Conservation (phyloP, 345 rosid genomes). For the Populus alba region DNA sequence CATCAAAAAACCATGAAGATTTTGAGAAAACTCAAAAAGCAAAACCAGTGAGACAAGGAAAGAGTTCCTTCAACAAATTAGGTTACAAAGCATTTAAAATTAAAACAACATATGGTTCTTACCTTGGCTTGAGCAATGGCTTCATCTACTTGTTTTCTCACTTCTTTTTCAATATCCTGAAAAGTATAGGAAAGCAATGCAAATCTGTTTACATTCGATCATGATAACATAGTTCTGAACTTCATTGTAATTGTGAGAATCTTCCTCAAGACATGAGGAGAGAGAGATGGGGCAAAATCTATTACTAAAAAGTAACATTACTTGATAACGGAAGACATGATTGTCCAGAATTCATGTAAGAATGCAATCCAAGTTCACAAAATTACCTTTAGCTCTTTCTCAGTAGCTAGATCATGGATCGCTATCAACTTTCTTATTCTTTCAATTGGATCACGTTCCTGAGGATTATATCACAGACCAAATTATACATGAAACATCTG, state of each 20-base stretch:
- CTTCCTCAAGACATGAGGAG: not conserved
- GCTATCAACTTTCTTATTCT: constrained; percentile 76
- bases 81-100: not conserved
- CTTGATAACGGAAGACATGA: not conserved
- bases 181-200: not conserved
- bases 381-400: constrained; percentile 89
- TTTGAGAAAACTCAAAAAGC: not conserved
- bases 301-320: not conserved
- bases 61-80: not conserved
- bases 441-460: constrained; percentile 97
- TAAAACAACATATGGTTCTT: constrained; percentile 4
- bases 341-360: not conserved
- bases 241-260: not conserved
- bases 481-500: not conserved
- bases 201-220: not conserved
- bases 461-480: constrained; percentile 13
- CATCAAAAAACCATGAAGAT: not conserved
- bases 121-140: constrained; percentile 99
- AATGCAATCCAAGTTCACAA: not conserved
- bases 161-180: constrained; percentile 91
- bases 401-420: constrained; percentile 79
- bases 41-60: not conserved
- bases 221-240: not conserved
- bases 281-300: not conserved
- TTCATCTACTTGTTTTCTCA: constrained; percentile 83